Base-by-base conservation (phyloP, 2,329 filamentous ascomycete species). In the Exophiala dermatitidis region DNA sequence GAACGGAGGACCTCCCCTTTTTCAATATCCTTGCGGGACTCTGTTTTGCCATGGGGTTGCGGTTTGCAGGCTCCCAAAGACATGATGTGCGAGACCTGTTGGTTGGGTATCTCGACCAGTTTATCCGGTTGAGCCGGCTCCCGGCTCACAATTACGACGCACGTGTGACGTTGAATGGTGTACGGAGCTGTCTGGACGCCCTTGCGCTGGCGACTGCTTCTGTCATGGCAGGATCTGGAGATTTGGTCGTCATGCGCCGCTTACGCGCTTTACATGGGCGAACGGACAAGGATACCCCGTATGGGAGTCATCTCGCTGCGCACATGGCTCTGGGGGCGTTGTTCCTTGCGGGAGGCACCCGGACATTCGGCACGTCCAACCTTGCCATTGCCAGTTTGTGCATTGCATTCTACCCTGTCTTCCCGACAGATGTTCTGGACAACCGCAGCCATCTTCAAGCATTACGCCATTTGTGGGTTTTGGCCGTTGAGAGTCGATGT, bases 151-250 rank as follows among this genome's bases (percentile, higher is more conserved):
- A 80, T 41, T 97, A 95, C 66, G 94, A 98, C 65, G 83, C 86
- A 41, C 89, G 88, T 64, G 78, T 96, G 10, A 83, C 91, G 1
- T 80, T 88, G 33, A 85, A 86, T 49, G 91, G 90, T 5, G 84
- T 90, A 1, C 81, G 89, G 36, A 94, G 94, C 74, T 97, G 93
- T 64, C 88, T 96, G 64, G 90, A 97, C 65, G 77, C 94, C 2
- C 72, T 96, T 7, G 88, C 88, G 0, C 74, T 98, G 4, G 86
- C 90, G 4, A 82, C 83, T 26, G 84, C 93, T 0, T 88, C 86
- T 1, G 88, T 97, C 48, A 97, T 97, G 91, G 90, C 94, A 4
- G 93, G 93, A 30, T 95, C 90, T 0, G 93, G 94, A 37, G 94
- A 98, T 65, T 74, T 98, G 19, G 73, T 81, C 1, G 84, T 95